Percentiles rank a stretch among this genome's conserved stretches.
These are phyloP conservation scores for Mycena sanguinolenta DNA, from an alignment of 768 basidiomycete genomes.

Conservation along the genomic window DNA sequence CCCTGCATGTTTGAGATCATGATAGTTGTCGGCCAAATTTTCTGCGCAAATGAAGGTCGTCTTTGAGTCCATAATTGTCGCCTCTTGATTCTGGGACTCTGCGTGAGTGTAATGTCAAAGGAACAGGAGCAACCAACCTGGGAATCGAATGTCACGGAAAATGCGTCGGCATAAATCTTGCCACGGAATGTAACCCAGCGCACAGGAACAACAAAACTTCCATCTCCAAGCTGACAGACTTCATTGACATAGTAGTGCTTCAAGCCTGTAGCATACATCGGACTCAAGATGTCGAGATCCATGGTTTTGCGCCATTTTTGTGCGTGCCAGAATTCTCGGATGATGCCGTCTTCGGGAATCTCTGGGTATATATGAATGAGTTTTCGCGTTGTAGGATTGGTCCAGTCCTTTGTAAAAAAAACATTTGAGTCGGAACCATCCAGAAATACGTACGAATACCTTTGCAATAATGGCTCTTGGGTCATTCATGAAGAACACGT, in stretches of 20 bases:
- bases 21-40: conserved; percentile 4
- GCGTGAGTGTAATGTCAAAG: neutral
- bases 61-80: neutral
- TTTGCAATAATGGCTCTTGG: conserved; percentile 14
- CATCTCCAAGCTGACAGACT: neutral
- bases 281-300: no score
- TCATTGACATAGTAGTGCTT: conserved; percentile 27
- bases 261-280: conserved; percentile 16
- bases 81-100: neutral
- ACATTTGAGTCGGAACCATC: neutral
- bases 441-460: neutral
- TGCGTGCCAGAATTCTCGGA: no score
- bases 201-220: conserved; percentile 15
- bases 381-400: conserved; percentile 10
- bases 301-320: no score
- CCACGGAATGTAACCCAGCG: conserved; percentile 17
- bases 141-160: neutral
- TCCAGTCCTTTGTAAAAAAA: conserved; percentile 3
- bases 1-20: neutral
- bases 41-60: neutral
- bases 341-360: conserved; percentile 12
- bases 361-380: conserved; percentile 22
- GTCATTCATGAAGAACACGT: conserved; percentile 32
- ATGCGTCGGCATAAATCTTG: no score
- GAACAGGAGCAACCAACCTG: neutral